Conservation (phyloP, 176 grass and related monocot genomes). For the Zea luxurians region DNA sequence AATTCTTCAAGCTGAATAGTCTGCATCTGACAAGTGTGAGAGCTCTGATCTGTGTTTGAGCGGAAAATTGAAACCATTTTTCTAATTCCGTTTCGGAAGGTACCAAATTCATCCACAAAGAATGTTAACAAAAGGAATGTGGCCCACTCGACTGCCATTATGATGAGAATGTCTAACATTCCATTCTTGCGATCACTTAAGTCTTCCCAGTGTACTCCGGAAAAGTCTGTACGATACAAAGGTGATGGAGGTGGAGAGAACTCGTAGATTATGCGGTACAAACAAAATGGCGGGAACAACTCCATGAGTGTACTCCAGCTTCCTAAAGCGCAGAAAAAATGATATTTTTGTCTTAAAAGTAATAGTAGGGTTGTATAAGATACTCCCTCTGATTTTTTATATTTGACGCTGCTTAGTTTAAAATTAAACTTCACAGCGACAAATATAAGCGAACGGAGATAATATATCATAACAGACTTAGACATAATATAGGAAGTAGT, state of each 20-base stretch:
- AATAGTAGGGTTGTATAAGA: slow-evolving; percentile 7
- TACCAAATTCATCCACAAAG: slow-evolving; percentile 50
- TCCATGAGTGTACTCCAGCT: slow-evolving; percentile 61
- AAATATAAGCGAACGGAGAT: too few species aligned
- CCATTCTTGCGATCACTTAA: slow-evolving; percentile 54
- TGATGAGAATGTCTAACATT: slow-evolving; percentile 48
- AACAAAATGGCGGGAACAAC: slow-evolving; percentile 61
- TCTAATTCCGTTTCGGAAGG: slow-evolving; percentile 37
- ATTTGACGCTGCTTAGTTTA: too few species aligned
- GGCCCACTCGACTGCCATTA: slow-evolving; percentile 62
- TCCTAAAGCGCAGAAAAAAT: slow-evolving; percentile 33
- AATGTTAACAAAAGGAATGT: slow-evolving; percentile 51
- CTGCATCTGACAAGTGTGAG: slow-evolving; percentile 6
- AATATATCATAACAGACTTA: background rate
- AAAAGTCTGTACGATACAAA: slow-evolving; percentile 37
- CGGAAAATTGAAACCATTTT: slow-evolving; percentile 2
- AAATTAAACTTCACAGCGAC: too few species aligned
- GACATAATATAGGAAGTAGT: background rate
- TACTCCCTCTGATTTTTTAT: too few species aligned
- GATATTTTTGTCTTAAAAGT: background rate
- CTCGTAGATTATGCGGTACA: slow-evolving; percentile 69
- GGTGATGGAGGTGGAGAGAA: slow-evolving; percentile 50
- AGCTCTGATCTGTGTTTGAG: slow-evolving; percentile 17
- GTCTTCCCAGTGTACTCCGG: slow-evolving; percentile 59
- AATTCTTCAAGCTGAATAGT: slow-evolving; percentile 45